Percentiles rank a stretch among this genome's conserved stretches.
Evolutionary conservation across 441 rosid genomes (phyloP).

Genomic region (Melastoma candidum): DNA sequence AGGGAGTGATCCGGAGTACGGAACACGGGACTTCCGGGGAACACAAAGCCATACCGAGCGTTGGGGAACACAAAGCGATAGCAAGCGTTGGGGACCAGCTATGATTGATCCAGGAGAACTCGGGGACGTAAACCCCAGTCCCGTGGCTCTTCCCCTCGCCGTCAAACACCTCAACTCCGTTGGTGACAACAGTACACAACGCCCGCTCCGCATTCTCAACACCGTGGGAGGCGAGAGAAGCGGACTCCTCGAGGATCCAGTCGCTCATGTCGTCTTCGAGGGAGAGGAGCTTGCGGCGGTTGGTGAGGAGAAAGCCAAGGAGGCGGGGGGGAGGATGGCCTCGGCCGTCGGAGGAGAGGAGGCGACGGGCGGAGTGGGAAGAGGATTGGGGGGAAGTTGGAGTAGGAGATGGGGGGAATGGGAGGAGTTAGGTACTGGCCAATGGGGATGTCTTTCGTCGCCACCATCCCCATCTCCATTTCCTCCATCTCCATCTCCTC

Average conservation of each 20-base stretch:
- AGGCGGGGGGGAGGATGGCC: conserved; percentile 19
- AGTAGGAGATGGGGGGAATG: conserved; percentile 36
- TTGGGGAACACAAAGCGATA: conserved; percentile 35
- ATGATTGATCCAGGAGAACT: conserved; percentile 86
- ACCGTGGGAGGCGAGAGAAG: conserved; percentile 34
- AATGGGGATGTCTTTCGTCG: conserved; percentile 24
- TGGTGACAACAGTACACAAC: conserved; percentile 56
- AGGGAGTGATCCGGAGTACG: too few species aligned
- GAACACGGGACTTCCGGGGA: too few species aligned
- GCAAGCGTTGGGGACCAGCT: conserved; percentile 76
- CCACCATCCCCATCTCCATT: conserved; percentile 38
- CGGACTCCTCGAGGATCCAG: conserved; percentile 26
- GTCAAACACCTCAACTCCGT: conserved; percentile 78
- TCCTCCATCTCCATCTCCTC: conserved; percentile 13
- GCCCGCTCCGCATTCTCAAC: conserved; percentile 15
- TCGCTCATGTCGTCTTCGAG: conserved; percentile 15
- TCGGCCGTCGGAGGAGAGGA: conserved; percentile 27
- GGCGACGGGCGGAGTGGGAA: conserved; percentile 50
- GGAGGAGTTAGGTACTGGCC: conserved; percentile 44
- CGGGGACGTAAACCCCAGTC: conserved; percentile 44
- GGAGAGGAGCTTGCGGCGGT: conserved; percentile 29
- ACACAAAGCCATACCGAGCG: too few species aligned
- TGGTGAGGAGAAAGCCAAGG: conserved; percentile 45
- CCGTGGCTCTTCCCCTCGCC: conserved; percentile 39
- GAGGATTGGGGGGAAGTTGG: conserved; percentile 20